Evolutionary conservation across 768 basidiomycete genomes (phyloP), one percentile per base, ranked within the genome.

Genomic region (Suillus clintonianus): DNA sequence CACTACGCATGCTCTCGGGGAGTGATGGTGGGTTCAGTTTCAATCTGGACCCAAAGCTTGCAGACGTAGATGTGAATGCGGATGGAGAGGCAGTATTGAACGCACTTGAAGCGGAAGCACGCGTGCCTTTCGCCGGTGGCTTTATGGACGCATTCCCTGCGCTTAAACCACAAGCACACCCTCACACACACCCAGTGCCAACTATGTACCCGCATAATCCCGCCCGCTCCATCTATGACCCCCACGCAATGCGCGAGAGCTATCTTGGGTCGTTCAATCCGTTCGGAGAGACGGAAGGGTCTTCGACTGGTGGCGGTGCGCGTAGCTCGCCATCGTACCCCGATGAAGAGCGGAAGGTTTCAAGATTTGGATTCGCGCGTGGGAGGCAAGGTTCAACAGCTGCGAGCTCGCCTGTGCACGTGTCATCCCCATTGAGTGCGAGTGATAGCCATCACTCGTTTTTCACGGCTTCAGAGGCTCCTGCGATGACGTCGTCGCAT

Each of bases 201-300:
- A 79, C 84, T 51, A 73, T 83, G 63, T 85, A 85, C 67, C 72
- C 84, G 4, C 81, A 82, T 42, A 78, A 79, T 65, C 67, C 81
- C 6, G 79, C 72, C 61, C 85, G 83, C 59, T 78, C 88, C 2
- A 81, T 86, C 10, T 90, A 85, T 69, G 88, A 89, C 68, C 79
- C 89, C 7, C 71, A 80, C 37, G 72, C 78, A 45, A 69, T 78
- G 5, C 77, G 82, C 48, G 71, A 77, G 17, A 82, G 81, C 66
- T 93, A 93, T 70, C 80, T 86, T 4, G 91, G 91, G 0, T 86
- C 89, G 4, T 93, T 94, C 71, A 89, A 94, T 74, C 92, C 92
- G 0, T 94, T 94, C 68, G 87, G 85, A 11, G 90, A 93, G 62
- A 66, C 71, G 64, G 22, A 87, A 90, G 14, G 86, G 87, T 13